Evolutionary conservation across 2,329 filamentous ascomycete species (phyloP).

Genomic region (Pestalotiopsis fici): DNA sequence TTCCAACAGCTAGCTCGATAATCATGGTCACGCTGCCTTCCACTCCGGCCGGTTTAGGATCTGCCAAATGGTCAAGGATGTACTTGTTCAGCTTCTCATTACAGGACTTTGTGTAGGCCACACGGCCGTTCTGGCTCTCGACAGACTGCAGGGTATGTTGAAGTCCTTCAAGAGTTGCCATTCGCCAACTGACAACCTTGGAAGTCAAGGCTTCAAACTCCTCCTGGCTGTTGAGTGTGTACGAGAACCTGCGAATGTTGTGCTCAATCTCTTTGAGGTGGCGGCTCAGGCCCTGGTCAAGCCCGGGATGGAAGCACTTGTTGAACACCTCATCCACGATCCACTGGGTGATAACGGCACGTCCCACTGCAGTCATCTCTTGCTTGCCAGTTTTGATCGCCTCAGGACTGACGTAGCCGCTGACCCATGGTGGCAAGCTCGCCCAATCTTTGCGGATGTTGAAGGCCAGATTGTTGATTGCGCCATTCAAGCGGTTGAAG

Average conservation of each 20-base stretch:
- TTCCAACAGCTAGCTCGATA: conserved; percentile 83
- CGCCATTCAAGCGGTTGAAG: conserved; percentile 88
- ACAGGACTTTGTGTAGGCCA: conserved; percentile 68
- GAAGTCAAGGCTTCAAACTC: conserved; percentile 85
- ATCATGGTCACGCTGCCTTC: conserved; percentile 90
- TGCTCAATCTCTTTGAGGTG: conserved; percentile 85
- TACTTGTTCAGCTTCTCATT: conserved; percentile 69
- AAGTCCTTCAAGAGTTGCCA: conserved; percentile 92
- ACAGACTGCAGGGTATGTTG: conserved; percentile 67
- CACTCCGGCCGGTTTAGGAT: conserved; percentile 78
- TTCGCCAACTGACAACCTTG: conserved; percentile 89
- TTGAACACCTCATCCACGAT: conserved; percentile 89
- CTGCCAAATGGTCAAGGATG: conserved; percentile 72
- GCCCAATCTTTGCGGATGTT: conserved; percentile 96
- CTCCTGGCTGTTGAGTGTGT: conserved; percentile 74
- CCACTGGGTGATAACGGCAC: conserved; percentile 87
- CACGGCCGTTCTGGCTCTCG: conserved; percentile 66
- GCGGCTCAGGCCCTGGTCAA: conserved; percentile 74
- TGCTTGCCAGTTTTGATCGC: conserved; percentile 86
- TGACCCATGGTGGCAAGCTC: conserved; percentile 77
- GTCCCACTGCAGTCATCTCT: conserved; percentile 95
- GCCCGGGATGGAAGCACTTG: conserved; percentile 86
- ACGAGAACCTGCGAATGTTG: conserved; percentile 79
- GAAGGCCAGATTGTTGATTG: conserved; percentile 93
- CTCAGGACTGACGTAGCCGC: conserved; percentile 78